A percentile compares a stretch with the other conserved stretches of the same genome.
phyloP scores from a whole-genome alignment of 495 filamentous ascomycete species.

The Friedmanniomyces simplex region DNA sequence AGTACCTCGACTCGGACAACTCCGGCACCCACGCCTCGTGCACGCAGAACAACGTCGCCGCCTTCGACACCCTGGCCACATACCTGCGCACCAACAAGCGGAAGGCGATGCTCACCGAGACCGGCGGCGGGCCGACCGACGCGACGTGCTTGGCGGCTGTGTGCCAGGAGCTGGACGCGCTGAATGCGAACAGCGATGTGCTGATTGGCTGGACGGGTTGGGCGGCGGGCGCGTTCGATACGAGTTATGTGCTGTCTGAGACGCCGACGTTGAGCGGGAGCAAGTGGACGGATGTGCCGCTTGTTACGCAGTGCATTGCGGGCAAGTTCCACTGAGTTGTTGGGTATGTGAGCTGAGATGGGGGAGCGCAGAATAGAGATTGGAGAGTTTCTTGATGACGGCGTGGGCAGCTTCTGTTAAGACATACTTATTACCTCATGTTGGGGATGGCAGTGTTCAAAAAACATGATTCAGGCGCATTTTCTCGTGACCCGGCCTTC shows the following conservation, averaged over 20 bases:
- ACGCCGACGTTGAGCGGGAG: conserved; percentile 35
- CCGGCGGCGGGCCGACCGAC: conserved; percentile 40
- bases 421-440: no score
- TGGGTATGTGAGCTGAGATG: background rate
- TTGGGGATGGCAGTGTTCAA: no score
- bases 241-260: conserved; percentile 37
- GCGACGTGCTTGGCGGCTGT: conserved; percentile 32
- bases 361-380: background rate
- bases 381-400: background rate
- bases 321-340: background rate
- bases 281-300: conserved; percentile 32
- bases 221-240: conserved; percentile 42
- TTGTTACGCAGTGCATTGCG: conserved; percentile 32
- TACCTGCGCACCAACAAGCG: conserved; percentile 41
- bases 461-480: no score
- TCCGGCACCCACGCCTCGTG: conserved; percentile 44
- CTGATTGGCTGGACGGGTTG: conserved; percentile 42
- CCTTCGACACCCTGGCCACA: conserved; percentile 23
- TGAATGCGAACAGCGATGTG: no score
- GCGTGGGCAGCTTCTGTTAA: no score
- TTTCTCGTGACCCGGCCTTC: no score
- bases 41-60: conserved; percentile 40
- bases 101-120: conserved; percentile 45
- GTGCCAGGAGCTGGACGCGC: conserved; percentile 37
- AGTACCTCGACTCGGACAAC: conserved; percentile 49